These are phyloP conservation scores for Amanita rimosa DNA, from an alignment of 768 basidiomycete species.

Conservation along the genomic window DNA sequence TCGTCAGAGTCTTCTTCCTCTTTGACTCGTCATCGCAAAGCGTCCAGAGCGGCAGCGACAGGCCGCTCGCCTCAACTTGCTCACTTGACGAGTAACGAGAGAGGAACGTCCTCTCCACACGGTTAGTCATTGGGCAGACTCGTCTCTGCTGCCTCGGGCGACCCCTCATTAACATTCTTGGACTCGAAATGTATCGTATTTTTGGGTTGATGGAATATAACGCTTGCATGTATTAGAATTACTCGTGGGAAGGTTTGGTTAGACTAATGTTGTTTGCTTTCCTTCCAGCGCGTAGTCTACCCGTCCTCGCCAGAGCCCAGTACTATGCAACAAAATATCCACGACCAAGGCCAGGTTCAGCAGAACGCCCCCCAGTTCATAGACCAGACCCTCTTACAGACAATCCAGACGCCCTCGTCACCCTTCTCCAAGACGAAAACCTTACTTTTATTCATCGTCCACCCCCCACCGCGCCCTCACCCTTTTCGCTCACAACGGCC, in stretches of 20 bases:
- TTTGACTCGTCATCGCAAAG: conserved; percentile 14
- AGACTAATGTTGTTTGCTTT: too few species aligned
- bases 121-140: conserved; percentile 20
- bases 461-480: conserved; percentile 69
- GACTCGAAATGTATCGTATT: conserved; percentile 2
- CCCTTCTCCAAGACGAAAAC: conserved; percentile 35
- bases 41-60: conserved; percentile 3
- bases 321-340: conserved; percentile 32
- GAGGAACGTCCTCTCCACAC: conserved; percentile 4
- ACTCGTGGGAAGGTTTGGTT: too few species aligned
- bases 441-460: conserved; percentile 78
- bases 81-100: conserved; percentile 1
- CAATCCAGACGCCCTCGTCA: conserved; percentile 41
- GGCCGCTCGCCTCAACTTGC: conserved; percentile 2
- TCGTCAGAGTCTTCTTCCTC: conserved; percentile 15
- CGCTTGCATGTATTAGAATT: neutral
- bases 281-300: too few species aligned
- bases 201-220: conserved; percentile 2
- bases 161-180: neutral
- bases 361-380: conserved; percentile 45
- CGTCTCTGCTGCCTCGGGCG: conserved; percentile 15
- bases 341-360: conserved; percentile 37
- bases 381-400: conserved; percentile 46
- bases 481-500: conserved; percentile 54
- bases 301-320: too few species aligned